These are phyloP conservation scores for Cladophialophora chaetospira DNA, from an alignment of 2,329 filamentous ascomycete genomes.

Conservation along the genomic window DNA sequence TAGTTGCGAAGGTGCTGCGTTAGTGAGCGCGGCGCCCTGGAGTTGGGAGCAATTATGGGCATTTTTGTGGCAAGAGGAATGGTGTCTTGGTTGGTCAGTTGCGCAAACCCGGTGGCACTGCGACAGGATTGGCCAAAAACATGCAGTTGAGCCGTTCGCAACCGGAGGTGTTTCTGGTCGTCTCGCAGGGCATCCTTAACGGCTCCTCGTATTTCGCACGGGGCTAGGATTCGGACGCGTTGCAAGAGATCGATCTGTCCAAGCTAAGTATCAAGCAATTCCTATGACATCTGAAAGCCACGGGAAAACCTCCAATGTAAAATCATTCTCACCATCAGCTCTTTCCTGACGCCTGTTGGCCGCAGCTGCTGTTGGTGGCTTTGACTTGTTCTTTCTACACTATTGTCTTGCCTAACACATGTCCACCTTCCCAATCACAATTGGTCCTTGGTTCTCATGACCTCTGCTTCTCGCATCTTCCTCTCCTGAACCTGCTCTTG, in stretches of 20 bases:
- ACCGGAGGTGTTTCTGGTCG: neutral
- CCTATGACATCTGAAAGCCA: constrained; percentile 10
- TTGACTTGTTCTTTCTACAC: no score
- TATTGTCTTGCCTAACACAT: no score
- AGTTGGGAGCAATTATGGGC: constrained; percentile 4
- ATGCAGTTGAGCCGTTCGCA: no score
- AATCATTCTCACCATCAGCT: neutral
- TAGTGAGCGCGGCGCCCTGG: constrained; percentile 17
- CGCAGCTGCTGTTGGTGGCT: no score
- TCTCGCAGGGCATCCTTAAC: neutral
- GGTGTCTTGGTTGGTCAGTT: neutral
- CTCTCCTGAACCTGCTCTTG: no score
- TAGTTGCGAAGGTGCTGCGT: neutral
- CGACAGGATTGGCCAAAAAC: no score
- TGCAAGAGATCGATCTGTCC: neutral
- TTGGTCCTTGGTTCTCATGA: no score
- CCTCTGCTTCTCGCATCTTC: no score
- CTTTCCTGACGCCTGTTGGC: neutral
- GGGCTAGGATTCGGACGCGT: neutral
- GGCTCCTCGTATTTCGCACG: neutral
- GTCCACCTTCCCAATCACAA: no score
- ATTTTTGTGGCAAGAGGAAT: neutral
- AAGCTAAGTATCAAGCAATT: constrained; percentile 14
- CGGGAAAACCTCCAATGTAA: neutral
- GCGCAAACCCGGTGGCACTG: no score